Conservation (phyloP, 1,139 yeast species). For the Taphrina sp. region DNA sequence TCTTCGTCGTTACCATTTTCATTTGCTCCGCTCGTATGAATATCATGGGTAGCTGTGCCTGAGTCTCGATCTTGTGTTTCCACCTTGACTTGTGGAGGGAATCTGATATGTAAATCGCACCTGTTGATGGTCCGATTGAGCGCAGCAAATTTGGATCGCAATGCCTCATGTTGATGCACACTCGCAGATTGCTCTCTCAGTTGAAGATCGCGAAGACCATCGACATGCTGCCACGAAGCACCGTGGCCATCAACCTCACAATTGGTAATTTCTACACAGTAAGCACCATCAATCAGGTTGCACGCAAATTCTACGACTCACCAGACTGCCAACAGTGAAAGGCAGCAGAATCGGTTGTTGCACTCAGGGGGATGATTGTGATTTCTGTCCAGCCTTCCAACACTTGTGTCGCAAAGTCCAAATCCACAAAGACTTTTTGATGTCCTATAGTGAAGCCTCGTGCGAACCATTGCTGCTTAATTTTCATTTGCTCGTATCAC, state of each 20-base stretch:
- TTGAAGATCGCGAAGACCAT: slow-evolving; percentile 61
- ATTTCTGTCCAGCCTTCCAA: slow-evolving; percentile 73
- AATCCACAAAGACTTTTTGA: slow-evolving; percentile 26
- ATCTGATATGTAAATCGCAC: slow-evolving; percentile 64
- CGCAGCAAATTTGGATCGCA: slow-evolving; percentile 44
- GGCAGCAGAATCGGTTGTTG: slow-evolving; percentile 57
- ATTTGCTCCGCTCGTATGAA: slow-evolving; percentile 39
- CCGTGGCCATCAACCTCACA: slow-evolving; percentile 62
- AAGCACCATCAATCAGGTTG: neutral
- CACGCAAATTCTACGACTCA: slow-evolving; percentile 16
- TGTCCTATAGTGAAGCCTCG: slow-evolving; percentile 28
- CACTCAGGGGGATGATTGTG: slow-evolving; percentile 69
- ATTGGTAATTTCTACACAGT: slow-evolving; percentile 53
- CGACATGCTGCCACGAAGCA: slow-evolving; percentile 54
- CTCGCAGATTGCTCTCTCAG: slow-evolving; percentile 37
- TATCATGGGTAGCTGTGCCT: slow-evolving; percentile 32
- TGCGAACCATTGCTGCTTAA: slow-evolving; percentile 29
- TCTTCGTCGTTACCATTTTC: slow-evolving; percentile 47
- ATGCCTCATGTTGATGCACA: slow-evolving; percentile 48
- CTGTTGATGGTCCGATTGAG: slow-evolving; percentile 52
- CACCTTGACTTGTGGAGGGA: slow-evolving; percentile 71
- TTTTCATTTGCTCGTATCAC: slow-evolving; percentile 12
- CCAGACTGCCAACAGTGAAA: slow-evolving; percentile 79
- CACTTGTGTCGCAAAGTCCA: slow-evolving; percentile 19
- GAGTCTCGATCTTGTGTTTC: slow-evolving; percentile 38